Conservation (phyloP, 768 basidiomycete genomes). For the Austroboletus eburneus region DNA sequence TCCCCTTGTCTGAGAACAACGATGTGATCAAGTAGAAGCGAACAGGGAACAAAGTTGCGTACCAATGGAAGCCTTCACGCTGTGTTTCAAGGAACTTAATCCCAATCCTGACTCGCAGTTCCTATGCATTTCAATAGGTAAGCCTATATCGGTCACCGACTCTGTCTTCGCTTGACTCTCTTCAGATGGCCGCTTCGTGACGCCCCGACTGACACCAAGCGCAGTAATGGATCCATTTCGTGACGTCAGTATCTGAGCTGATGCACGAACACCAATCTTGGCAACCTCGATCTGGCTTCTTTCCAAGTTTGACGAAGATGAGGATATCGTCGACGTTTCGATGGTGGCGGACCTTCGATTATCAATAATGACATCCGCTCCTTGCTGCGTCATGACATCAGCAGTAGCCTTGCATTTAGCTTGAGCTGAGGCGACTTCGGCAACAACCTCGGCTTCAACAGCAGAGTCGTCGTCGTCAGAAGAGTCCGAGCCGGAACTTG, state of each 20-base stretch:
- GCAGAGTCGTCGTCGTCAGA: constrained; percentile 26
- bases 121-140: constrained; percentile 24
- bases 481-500: constrained; percentile 12
- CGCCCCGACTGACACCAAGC: constrained; percentile 10
- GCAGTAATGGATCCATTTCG: constrained; percentile 20
- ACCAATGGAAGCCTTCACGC: constrained; percentile 74
- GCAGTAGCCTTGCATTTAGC: constrained; percentile 2
- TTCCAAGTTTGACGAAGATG: constrained; percentile 22
- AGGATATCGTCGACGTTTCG: constrained; percentile 16
- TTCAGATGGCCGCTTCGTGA: constrained; percentile 7
- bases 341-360: constrained; percentile 5
- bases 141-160: constrained; percentile 17
- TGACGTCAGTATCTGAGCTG: constrained; percentile 27
- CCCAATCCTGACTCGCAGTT: constrained; percentile 38
- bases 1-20: constrained; percentile 53
- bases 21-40: background rate
- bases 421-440: constrained; percentile 15
- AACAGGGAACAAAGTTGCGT: constrained; percentile 16
- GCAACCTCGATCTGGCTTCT: constrained; percentile 29
- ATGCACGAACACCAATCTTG: constrained; percentile 24
- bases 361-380: background rate
- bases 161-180: constrained; percentile 6
- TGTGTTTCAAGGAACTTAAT: constrained; percentile 56
- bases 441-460: constrained; percentile 25
- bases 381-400: constrained; percentile 3